Percentiles rank a stretch among this genome's conserved stretches.
These are phyloP conservation scores for Euphorbia lathyris DNA, from an alignment of 345 rosid species.

Conservation along the genomic window DNA sequence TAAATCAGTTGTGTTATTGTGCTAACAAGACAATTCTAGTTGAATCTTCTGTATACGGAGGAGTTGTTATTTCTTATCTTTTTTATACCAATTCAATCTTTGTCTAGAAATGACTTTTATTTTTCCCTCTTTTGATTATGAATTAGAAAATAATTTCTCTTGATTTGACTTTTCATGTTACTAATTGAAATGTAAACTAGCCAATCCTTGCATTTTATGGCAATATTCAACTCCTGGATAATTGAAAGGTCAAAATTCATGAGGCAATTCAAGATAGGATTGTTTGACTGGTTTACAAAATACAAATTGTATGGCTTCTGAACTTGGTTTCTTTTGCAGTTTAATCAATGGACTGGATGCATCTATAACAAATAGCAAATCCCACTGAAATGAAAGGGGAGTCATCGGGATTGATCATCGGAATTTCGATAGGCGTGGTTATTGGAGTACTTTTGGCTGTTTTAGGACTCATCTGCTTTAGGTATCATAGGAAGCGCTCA, in stretches of 20 bases:
- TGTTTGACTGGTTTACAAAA: constrained; percentile 2
- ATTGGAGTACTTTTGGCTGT: constrained; percentile 82
- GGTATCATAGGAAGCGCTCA: constrained; percentile 70
- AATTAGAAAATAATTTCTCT: constrained; percentile 2
- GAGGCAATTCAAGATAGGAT: background rate
- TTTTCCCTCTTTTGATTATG: constrained; percentile 3
- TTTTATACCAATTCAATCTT: constrained; percentile 1
- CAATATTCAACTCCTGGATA: background rate
- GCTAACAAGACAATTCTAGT: constrained; percentile 10
- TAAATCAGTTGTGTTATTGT: constrained; percentile 5
- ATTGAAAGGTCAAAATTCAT: constrained; percentile 9
- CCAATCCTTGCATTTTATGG: background rate
- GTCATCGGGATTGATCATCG: constrained; percentile 80
- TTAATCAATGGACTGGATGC: constrained; percentile 41
- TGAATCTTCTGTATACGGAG: constrained; percentile 2
- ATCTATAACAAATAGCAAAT: constrained; percentile 29
- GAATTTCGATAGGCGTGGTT: constrained; percentile 88
- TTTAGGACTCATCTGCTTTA: constrained; percentile 49
- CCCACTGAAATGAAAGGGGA: constrained; percentile 64
- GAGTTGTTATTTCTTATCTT: constrained; percentile 12
- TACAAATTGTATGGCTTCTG: constrained; percentile 6
- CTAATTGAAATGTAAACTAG: background rate
- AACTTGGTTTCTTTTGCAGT: constrained; percentile 33
- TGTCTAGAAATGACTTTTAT: constrained; percentile 20
- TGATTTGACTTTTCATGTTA: constrained; percentile 11